These are phyloP conservation scores for Angomonas ambiguus DNA, from an alignment of 208 protist species.

Conservation along the genomic window DNA sequence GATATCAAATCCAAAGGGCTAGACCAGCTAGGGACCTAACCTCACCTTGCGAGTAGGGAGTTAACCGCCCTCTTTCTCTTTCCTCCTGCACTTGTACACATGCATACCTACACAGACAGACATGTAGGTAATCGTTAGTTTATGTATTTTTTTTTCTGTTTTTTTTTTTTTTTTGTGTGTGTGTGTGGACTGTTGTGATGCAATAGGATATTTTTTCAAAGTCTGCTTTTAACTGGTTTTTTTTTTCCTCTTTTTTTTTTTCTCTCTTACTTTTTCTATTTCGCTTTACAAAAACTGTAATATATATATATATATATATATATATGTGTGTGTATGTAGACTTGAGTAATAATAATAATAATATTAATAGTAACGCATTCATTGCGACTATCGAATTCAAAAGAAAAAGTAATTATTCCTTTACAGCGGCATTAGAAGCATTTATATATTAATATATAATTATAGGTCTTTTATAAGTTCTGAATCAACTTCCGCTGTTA, in stretches of 20 bases:
- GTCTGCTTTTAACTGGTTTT: no score
- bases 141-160: background rate
- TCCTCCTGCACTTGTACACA: background rate
- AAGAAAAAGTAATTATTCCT: background rate
- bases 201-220: no score
- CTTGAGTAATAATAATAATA: background rate
- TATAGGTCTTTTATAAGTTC: background rate
- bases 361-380: background rate
- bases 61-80: conserved; percentile 12
- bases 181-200: no score
- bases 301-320: conserved; percentile 5
- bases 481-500: background rate
- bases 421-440: no score
- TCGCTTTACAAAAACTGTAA: background rate
- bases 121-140: background rate
- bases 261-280: background rate
- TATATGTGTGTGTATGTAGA: no score
- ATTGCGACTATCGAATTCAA: background rate
- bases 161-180: background rate
- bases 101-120: no score
- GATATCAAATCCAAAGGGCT: conserved; percentile 74
- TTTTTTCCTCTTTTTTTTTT: background rate
- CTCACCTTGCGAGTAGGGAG: no score
- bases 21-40: conserved; percentile 18
- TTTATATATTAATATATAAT: no score